Conservation (phyloP, 495 filamentous ascomycete genomes). For the Clohesyomyces aquaticus region DNA sequence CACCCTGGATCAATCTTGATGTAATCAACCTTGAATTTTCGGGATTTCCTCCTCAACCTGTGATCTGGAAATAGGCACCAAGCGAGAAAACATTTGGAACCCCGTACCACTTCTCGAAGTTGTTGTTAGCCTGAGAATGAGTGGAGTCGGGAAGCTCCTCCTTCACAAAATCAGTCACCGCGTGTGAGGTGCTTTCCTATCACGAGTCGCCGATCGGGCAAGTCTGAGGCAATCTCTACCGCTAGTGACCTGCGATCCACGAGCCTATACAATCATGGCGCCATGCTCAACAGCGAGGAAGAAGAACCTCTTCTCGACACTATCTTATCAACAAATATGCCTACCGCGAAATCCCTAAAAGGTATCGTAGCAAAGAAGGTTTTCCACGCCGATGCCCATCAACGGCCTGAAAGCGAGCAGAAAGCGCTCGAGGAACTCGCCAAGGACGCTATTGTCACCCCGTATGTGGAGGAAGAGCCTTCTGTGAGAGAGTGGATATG, state of each 20-base stretch:
- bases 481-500: slow-evolving; percentile 15
- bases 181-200: background rate
- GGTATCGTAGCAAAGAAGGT: slow-evolving; percentile 7
- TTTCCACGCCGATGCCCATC: slow-evolving; percentile 6
- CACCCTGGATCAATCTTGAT: no score
- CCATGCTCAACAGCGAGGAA: background rate
- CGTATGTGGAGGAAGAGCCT: slow-evolving; percentile 20
- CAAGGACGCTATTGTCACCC: slow-evolving; percentile 7
- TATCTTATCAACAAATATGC: background rate
- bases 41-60: no score
- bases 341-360: background rate
- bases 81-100: no score
- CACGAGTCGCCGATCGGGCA: background rate
- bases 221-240: no score
- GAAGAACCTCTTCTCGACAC: background rate
- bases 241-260: no score
- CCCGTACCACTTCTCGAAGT: background rate
- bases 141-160: background rate
- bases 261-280: no score
- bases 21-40: no score
- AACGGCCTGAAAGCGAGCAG: slow-evolving; percentile 11
- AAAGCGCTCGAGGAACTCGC: slow-evolving; percentile 18
- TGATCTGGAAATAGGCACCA: slow-evolving; percentile 1
- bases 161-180: background rate
- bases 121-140: background rate